Base-by-base conservation (phyloP, 1,139 yeast species). In the Blastobotrys petasosporus region DNA sequence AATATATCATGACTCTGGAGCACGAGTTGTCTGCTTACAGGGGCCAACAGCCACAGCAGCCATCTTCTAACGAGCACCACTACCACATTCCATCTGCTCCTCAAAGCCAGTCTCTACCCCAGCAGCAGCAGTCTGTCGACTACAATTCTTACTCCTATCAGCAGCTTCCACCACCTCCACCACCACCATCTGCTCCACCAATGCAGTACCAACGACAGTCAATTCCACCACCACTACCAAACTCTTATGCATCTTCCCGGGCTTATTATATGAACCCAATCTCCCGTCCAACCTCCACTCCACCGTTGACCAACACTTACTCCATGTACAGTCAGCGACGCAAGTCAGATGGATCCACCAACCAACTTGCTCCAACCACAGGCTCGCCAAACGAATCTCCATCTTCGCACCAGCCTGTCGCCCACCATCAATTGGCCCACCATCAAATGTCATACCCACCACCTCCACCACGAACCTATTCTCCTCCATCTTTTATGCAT, bases 1-100 rank as follows among this genome's bases (percentile, higher is more conserved):
- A 67, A 42, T 69, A 69, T 52, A 70, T 69, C 40, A 63, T 66
- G 37, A 51, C 61, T 4, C 57, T 71, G 36, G 71, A 70, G 40
- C 61, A 58, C 41, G 65, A 61, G 44, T 46, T 60, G 46, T 35
- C 17, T 12, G 32, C 16, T n/a, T 23, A 35, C 35, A 29, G 29
- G 28, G 15, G 16, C 13, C 47, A 36, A 4, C 48, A 37, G 12
- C 51, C 39, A 11, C 44, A 39, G 32, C 45, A 43, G 17, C 32
- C 34, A 6, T 42, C 36, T 7, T 32, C 25, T 7, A 43, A 10
- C 48, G 39, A 28, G 25, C 44, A 12, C 39, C 45, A 7, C 42
- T 41, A 8, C 39, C 43, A n/a, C 43, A 45, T 25, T 39, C 41
- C 46, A n/a, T 29, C 37, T 37, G 38, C 17, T 40, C 46, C 48